Evolutionary conservation across 2,329 filamentous ascomycete genomes (phyloP).

Genomic region (Sordariomycetes sp.): DNA sequence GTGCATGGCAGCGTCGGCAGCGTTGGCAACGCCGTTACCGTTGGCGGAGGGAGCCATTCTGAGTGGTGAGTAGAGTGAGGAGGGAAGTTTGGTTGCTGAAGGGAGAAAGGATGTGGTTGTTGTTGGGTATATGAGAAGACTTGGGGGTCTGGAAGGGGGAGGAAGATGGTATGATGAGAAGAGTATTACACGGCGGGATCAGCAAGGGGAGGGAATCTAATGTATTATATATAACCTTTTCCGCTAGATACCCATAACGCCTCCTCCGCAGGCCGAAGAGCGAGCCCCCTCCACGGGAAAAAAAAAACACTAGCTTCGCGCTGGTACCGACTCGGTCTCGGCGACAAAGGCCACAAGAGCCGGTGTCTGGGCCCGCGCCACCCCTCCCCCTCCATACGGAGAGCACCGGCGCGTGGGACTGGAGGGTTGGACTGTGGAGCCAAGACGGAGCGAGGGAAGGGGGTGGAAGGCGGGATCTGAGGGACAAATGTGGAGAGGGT

Average conservation of each 20-base stretch:
- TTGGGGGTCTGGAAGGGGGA: neutral
- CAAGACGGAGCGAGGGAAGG: neutral
- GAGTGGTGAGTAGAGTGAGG: neutral
- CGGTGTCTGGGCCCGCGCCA: neutral
- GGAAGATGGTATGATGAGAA: neutral
- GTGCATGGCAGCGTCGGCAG: slow-evolving; percentile 11
- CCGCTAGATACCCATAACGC: neutral
- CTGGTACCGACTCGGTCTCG: neutral
- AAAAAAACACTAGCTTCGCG: neutral
- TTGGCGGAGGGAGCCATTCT: neutral
- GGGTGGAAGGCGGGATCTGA: neutral
- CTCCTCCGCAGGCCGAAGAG: neutral
- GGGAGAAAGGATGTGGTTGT: neutral
- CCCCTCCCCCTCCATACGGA: neutral
- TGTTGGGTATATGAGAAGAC: neutral
- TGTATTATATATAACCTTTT: neutral
- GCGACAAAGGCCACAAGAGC: neutral
- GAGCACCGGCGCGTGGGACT: neutral
- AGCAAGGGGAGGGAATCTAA: neutral
- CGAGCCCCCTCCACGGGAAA: neutral
- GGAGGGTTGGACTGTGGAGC: neutral
- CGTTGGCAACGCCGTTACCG: slow-evolving; percentile 5
- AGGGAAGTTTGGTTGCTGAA: neutral
- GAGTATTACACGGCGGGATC: neutral
- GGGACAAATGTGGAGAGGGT: neutral